Evolutionary conservation across 2,329 filamentous ascomycete genomes (phyloP), one percentile per base, ranked within the genome.

Genomic region (Cordyceps farinosa): DNA sequence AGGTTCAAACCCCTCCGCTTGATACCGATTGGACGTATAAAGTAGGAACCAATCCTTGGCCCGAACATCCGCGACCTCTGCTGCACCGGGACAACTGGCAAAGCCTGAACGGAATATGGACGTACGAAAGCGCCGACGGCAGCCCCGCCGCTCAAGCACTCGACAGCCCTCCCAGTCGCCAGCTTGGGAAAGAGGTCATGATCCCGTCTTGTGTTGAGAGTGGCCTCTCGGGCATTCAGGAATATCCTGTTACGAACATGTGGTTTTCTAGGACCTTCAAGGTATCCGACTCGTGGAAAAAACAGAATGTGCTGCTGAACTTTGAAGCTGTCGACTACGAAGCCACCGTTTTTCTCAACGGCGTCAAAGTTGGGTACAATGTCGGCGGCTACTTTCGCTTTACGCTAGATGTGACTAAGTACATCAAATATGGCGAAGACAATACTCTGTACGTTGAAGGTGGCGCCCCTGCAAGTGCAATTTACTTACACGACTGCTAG

Each of bases 371-470:
- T 3, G 81, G 79, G 0, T 80, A 79, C 59, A 79, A 89, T 66
- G 76, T 79, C 1, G 87, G 87, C 30, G 87, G 87, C 0, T 89
- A 88, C 68, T 86, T 82, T 68, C 79, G 82, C 32, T 89, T 89
- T 69, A 81, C 78, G 1, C 66, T 88, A 27, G 86, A 90, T 68
- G 76, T 86, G 22, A 88, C 87, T 0, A 69, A 79, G 52, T 67
- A 75, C 15, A 52, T 82, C 44, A 72, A 70, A 0, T 64, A 63
- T 1, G 78, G 78, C 38, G 78, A 77, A 4, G 73, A 76, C 0
- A 88, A 89, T 68, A 79, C 83, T 62, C 70, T 89, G 81, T 86
- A 70, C 72, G 77, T 72, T 13, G 7, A n/a, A 5, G 13, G 5
- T 17, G 3, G 6, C 1, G 11, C 3, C 5, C 3, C 34, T n/a